Conservation (phyloP, 1,284 basidiomycete species). For the Dichomitus squalens region DNA sequence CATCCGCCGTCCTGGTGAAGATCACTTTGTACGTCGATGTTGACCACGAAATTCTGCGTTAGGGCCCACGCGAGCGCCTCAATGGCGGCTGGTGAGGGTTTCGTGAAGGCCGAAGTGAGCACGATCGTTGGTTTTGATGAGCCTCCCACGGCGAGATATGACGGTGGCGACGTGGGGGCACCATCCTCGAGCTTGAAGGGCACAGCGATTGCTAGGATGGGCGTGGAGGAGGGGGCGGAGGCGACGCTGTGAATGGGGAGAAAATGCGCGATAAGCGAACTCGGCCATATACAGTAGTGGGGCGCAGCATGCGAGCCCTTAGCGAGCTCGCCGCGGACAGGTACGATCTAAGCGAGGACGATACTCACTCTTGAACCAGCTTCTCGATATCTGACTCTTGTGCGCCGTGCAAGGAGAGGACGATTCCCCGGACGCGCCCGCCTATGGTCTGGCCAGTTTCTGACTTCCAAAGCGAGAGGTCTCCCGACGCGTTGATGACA, state of each 20-base stretch:
- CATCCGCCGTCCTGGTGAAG: conserved; percentile 58
- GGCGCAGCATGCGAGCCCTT: background rate
- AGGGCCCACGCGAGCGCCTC: conserved; percentile 67
- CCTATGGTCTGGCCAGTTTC: conserved; percentile 50
- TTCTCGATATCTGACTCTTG: conserved; percentile 40
- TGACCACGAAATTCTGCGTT: conserved; percentile 59
- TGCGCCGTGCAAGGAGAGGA: conserved; percentile 48
- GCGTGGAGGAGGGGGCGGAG: conserved; percentile 16
- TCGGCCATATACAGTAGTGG: background rate
- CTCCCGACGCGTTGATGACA: conserved; percentile 46
- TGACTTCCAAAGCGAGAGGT: conserved; percentile 52
- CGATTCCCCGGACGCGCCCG: conserved; percentile 49
- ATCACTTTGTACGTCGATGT: conserved; percentile 64
- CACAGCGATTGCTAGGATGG: conserved; percentile 22
- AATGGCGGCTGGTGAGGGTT: conserved; percentile 47
- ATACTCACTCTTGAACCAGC: conserved; percentile 37
- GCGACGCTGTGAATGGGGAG: conserved; percentile 5
- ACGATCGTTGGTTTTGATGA: conserved; percentile 48
- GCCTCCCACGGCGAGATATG: conserved; percentile 37
- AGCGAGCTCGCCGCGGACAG: background rate
- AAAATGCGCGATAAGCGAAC: conserved; percentile 13
- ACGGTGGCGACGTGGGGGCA: conserved; percentile 39
- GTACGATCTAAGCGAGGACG: background rate
- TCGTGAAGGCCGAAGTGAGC: conserved; percentile 57
- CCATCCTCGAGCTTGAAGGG: conserved; percentile 60